Percentiles rank a stretch among this genome's conserved stretches.
Evolutionary conservation across 148 eudicot genomes (phyloP).

Genomic region (Rhododendron ovatum): DNA sequence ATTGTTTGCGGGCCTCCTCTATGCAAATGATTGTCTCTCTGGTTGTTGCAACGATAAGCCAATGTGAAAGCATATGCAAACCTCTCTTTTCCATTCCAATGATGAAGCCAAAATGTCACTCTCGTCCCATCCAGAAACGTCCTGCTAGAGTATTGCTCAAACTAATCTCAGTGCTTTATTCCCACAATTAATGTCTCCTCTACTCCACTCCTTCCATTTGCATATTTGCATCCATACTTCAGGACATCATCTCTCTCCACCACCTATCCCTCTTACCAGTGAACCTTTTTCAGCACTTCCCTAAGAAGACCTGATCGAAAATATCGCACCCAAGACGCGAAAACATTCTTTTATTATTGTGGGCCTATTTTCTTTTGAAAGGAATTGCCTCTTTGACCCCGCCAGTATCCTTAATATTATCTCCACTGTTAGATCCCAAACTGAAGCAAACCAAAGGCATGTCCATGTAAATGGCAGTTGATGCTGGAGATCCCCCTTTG

Average conservation of each 20-base stretch:
- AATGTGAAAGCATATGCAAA: background rate
- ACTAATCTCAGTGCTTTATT: background rate
- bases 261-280: background rate
- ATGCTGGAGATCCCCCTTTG: background rate
- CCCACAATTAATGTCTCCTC: background rate
- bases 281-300: background rate
- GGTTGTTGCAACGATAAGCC: background rate
- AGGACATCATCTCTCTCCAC: background rate
- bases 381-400: background rate
- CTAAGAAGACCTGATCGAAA: background rate
- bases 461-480: background rate
- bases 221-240: background rate
- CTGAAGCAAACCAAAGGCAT: background rate
- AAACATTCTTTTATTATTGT: background rate
- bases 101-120: background rate
- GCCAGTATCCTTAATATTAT: background rate
- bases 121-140: background rate
- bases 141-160: background rate
- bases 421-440: background rate
- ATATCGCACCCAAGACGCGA: background rate
- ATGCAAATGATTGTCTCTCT: background rate
- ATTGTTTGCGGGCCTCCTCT: background rate
- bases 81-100: background rate
- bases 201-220: background rate
- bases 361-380: background rate